These are phyloP conservation scores for Medicago ruthenica DNA, from an alignment of 306 rosid species.

Conservation along the genomic window DNA sequence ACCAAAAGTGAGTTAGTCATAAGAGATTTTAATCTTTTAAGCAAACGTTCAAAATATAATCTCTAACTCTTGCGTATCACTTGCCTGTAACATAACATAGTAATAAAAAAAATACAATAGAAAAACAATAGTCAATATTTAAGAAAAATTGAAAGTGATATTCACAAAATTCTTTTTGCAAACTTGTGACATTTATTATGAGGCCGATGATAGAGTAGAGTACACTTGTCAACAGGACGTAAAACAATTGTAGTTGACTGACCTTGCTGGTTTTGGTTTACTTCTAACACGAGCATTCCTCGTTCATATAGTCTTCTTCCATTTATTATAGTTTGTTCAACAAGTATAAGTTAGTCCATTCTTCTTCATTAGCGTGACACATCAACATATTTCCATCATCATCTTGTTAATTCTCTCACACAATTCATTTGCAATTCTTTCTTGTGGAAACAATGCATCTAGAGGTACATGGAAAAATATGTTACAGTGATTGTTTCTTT, in stretches of 20 bases:
- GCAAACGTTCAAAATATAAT: too few relatives aligned
- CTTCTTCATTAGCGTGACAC: slow-evolving; percentile 39
- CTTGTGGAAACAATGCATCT: slow-evolving; percentile 45
- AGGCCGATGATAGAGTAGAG: not conserved
- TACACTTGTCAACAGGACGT: not conserved
- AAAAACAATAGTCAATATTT: too few relatives aligned
- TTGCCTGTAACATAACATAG: too few relatives aligned
- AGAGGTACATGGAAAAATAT: slow-evolving; percentile 41
- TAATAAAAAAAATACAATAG: too few relatives aligned
- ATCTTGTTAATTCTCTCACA: slow-evolving; percentile 22
- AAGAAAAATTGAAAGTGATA: too few relatives aligned
- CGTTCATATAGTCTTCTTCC: slow-evolving; percentile 26
- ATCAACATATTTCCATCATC: not conserved
- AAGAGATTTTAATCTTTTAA: too few relatives aligned
- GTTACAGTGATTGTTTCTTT: slow-evolving; percentile 5
- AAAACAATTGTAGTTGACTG: slow-evolving; percentile 40
- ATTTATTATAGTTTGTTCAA: slow-evolving; percentile 22
- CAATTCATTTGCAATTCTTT: slow-evolving; percentile 20
- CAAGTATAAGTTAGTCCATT: slow-evolving; percentile 26
- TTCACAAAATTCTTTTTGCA: too few relatives aligned
- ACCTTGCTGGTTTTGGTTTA: slow-evolving; percentile 38
- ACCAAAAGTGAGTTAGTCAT: too few relatives aligned
- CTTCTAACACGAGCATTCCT: slow-evolving; percentile 16
- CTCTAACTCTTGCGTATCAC: too few relatives aligned
- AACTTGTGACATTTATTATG: too few relatives aligned